Base-by-base conservation (phyloP, 352 stramenopile species). In the Pythium aquatile region DNA sequence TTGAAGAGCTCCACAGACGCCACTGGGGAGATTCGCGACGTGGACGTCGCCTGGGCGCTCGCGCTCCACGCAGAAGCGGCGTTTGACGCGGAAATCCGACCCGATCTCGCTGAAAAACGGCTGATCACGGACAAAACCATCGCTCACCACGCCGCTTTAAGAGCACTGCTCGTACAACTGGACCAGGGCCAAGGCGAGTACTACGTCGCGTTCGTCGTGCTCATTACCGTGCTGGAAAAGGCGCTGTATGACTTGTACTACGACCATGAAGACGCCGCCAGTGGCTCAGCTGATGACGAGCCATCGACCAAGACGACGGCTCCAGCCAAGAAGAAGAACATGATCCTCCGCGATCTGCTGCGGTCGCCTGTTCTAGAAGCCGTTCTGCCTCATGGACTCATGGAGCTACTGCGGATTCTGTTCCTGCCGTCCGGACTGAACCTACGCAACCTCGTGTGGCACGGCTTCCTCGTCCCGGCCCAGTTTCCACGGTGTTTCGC, bases 301-400 rank as follows among this genome's bases (percentile, higher is more conserved):
- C 9, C 32, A 5, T 10, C 11, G 8, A 30, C 30, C 5, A 65
- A n/a, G 30, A 66, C 48, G 1, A 28, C 42, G 42, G 24, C 46
- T 5, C 1, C 46, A n/a, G 24, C 46, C 28, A 74, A 70, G 40
- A 78, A 73, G 58, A 88, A 86, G 57, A 85, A 81, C 58, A 77
- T 91, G 71, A 91, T 91, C 37, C 65, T 91, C 11, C 70, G 78
- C n/a, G 78, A 88, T 40, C 49, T 91, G 48, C 69, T 91, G 32
- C 75, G 83, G 13, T 81, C 78, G 1, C 55, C 70, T n/a, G 66
- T 68, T 24, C 55, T 91, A 26, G 29, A 65, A 9, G 48, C 37
- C 5, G 54, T 59, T 2, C 69, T 91, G 3, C 78, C 79, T 0
- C 39, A 24, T 5, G 78, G 77, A 8, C 60, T 91, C 32, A 49